A percentile compares a stretch with the other conserved stretches of the same genome.
Evolutionary conservation across 2,329 filamentous ascomycete species (phyloP).

Genomic region (Trichophyton verrucosum): DNA sequence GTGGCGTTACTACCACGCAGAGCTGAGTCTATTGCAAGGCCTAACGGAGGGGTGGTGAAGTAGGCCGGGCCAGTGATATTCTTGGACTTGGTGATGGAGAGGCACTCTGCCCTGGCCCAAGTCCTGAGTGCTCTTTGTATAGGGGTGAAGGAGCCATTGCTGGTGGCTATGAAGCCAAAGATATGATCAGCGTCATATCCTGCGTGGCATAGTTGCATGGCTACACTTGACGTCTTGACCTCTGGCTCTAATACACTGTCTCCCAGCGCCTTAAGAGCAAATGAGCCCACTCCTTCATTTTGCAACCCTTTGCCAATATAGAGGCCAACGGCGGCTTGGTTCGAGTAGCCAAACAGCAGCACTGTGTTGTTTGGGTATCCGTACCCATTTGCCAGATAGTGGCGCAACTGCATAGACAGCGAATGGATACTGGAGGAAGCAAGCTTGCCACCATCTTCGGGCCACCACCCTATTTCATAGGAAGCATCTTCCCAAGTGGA

Average conservation of each 20-base stretch:
- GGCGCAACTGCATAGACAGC: neutral
- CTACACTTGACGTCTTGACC: neutral
- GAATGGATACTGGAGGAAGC: neutral
- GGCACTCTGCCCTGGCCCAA: slow-evolving; percentile 3
- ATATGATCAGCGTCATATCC: neutral
- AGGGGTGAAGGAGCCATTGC: neutral
- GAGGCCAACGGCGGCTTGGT: slow-evolving; percentile 2
- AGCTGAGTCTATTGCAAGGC: neutral
- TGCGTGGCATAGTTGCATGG: neutral
- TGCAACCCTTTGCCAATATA: slow-evolving; percentile 1
- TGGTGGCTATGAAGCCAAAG: slow-evolving; percentile 4
- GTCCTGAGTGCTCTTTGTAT: slow-evolving; percentile 1
- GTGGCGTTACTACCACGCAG: neutral
- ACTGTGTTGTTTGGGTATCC: neutral
- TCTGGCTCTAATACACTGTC: neutral
- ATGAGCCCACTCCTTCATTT: neutral
- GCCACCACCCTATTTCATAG: neutral
- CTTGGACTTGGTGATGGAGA: neutral
- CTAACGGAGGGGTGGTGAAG: neutral
- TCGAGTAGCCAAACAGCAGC: slow-evolving; percentile 2
- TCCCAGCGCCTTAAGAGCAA: neutral
- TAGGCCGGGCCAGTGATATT: neutral
- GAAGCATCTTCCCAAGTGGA: neutral
- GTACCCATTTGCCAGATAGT: neutral
- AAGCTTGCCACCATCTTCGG: neutral